Conservation (phyloP, 306 rosid species). For the Rosa rugosa region DNA sequence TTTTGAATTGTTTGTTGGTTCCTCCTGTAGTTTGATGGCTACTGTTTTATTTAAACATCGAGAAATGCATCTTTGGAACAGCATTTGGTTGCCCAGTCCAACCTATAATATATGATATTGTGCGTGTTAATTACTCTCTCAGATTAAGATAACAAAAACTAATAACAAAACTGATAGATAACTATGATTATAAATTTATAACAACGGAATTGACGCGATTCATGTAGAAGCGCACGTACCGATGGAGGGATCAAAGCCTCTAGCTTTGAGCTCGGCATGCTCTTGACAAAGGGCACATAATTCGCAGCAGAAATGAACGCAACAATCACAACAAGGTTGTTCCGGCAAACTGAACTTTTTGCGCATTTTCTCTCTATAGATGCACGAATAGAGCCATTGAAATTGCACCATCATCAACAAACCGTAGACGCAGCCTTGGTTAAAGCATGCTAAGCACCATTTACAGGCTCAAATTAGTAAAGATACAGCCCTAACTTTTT, state of each 20-base stretch:
- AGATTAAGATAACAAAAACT: neutral
- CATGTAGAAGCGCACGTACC: slow-evolving; percentile 13
- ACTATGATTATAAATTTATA: too few species aligned
- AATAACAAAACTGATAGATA: neutral
- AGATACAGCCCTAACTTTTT: neutral
- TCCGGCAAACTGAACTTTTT: slow-evolving; percentile 19
- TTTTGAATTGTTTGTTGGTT: neutral
- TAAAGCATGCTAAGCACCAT: slow-evolving; percentile 17
- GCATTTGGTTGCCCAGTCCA: slow-evolving; percentile 8
- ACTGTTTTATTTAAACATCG: slow-evolving; percentile 8
- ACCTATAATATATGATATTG: neutral
- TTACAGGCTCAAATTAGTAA: neutral
- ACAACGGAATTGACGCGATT: neutral
- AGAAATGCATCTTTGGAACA: slow-evolving; percentile 8
- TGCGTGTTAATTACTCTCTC: neutral
- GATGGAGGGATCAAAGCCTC: slow-evolving; percentile 31
- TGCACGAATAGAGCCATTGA: slow-evolving; percentile 25
- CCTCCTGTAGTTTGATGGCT: neutral
- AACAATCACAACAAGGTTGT: slow-evolving; percentile 33
- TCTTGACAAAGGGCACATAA: slow-evolving; percentile 40
- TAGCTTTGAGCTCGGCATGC: slow-evolving; percentile 21
- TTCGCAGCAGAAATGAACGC: slow-evolving; percentile 31
- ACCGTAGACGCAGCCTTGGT: slow-evolving; percentile 18
- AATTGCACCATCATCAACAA: slow-evolving; percentile 10
- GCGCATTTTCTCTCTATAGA: slow-evolving; percentile 30